A percentile compares a stretch with the other conserved stretches of the same genome.
These are phyloP conservation scores for slime mould (Dictyostelium discoideum) DNA, from an alignment of 78 protist genomes.

Conservation along the genomic window dicty_2.7 NC_007090.3:1210001-1210500, in stretches of 20 bases:
- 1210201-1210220: slow-evolving; percentile 45
- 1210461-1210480: not conserved
- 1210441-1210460: no score
- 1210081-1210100: slow-evolving; percentile 79
- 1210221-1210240: slow-evolving; percentile 75
- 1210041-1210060: slow-evolving; percentile 80
- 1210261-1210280: slow-evolving; percentile 89
- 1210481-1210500: no score
- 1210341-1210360: slow-evolving; percentile 34
- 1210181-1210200: slow-evolving; percentile 89
- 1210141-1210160: slow-evolving; percentile 53
- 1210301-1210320: slow-evolving; percentile 65
- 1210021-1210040: slow-evolving; percentile 69
- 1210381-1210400: slow-evolving; percentile 45
- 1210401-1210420: not conserved
- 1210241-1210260: slow-evolving; percentile 74
- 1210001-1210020: slow-evolving; percentile 81
- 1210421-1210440: not conserved
- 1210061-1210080: slow-evolving; percentile 81
- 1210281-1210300: slow-evolving; percentile 84
- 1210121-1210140: slow-evolving; percentile 17
- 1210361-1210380: slow-evolving; percentile 17
- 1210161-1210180: slow-evolving; percentile 46
- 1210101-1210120: slow-evolving; percentile 65
- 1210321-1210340: slow-evolving; percentile 86